Evolutionary conservation across 352 stramenopile genomes (phyloP).

Genomic region (Phytophthora colocasiae): DNA sequence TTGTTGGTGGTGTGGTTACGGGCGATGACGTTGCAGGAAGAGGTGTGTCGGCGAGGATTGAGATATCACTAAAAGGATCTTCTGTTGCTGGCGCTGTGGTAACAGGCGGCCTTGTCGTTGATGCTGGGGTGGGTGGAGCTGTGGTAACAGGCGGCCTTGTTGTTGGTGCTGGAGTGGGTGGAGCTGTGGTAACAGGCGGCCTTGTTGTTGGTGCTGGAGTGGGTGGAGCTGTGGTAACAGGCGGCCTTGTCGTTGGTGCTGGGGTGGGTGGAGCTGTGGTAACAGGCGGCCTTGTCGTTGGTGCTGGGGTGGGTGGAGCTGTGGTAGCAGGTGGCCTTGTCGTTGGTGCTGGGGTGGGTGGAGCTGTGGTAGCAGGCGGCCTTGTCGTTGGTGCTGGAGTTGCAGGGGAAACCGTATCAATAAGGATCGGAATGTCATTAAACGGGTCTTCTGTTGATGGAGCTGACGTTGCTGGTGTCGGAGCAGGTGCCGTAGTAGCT

Average conservation of each 20-base stretch:
- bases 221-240: background rate
- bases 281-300: background rate
- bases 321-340: constrained; percentile 7
- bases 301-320: constrained; percentile 3
- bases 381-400: constrained; percentile 7
- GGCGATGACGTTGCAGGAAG: background rate
- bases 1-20: background rate
- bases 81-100: constrained; percentile 4
- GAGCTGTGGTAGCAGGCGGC: background rate
- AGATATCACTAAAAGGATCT: constrained; percentile 5
- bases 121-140: background rate
- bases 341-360: constrained; percentile 3
- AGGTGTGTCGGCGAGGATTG: constrained; percentile 2
- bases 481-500: constrained; percentile 13
- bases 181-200: background rate
- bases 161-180: background rate
- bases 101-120: constrained; percentile 2
- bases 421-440: constrained; percentile 19
- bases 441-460: constrained; percentile 24
- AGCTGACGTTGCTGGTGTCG: constrained; percentile 13
- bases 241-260: background rate
- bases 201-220: constrained; percentile 1
- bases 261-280: background rate
- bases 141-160: background rate
- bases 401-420: constrained; percentile 5